These are phyloP conservation scores for Mucor piriformis DNA, from an alignment of 371 early-diverging fungal genomes.

Conservation along the genomic window DNA sequence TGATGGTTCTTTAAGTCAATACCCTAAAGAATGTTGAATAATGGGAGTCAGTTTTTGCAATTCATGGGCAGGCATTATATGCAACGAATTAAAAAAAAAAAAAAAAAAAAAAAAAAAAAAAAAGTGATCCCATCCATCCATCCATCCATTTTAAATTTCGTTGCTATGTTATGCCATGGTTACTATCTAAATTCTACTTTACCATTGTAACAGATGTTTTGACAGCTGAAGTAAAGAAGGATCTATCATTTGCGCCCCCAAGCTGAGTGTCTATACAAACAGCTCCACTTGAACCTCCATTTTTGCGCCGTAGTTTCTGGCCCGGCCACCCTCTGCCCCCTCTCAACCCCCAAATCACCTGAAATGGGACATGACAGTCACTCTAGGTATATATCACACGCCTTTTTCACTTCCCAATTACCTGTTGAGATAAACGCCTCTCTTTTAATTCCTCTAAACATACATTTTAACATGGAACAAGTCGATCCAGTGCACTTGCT, in stretches of 20 bases:
- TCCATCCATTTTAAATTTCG: conserved; percentile 19
- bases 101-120: background rate
- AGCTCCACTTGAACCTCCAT: background rate
- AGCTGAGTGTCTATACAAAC: conserved; percentile 12
- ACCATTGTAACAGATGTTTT: conserved; percentile 33
- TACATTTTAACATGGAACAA: background rate
- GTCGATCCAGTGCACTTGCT: background rate
- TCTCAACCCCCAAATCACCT: background rate
- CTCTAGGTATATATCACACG: too few species aligned
- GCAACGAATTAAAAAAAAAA: background rate
- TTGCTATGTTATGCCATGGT: conserved; percentile 3
- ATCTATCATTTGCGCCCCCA: conserved; percentile 16
- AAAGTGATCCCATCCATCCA: conserved; percentile 18
- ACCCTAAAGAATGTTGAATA: conserved; percentile 64
- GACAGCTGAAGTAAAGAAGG: conserved; percentile 38
- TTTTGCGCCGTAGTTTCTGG: background rate
- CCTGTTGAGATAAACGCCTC: too few species aligned
- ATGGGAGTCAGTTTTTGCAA: background rate
- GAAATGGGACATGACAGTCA: background rate
- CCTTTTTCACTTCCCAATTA: too few species aligned
- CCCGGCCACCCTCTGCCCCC: background rate
- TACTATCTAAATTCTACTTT: conserved; percentile 11
- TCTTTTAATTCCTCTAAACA: background rate
- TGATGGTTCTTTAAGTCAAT: conserved; percentile 96
- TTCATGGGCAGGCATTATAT: too few species aligned